These are phyloP conservation scores for Taphrina pruni DNA, from an alignment of 1,139 yeast genomes.

Conservation along the genomic window DNA sequence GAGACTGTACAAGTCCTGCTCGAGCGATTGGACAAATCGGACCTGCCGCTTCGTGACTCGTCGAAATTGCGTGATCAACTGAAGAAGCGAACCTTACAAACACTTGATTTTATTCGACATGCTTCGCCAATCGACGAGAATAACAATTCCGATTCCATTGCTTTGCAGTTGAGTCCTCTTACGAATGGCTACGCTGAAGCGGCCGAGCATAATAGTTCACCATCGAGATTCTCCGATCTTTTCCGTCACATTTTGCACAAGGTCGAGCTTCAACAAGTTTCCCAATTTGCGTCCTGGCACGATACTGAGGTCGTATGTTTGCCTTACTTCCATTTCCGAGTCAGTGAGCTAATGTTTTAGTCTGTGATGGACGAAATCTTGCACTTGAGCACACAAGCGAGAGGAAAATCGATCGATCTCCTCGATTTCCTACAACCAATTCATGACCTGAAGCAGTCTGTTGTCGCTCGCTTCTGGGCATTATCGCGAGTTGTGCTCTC, in stretches of 20 bases:
- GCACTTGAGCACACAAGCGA: slow-evolving; percentile 2
- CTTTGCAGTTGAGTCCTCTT: background rate
- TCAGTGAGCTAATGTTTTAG: background rate
- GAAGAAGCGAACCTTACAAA: slow-evolving; percentile 7
- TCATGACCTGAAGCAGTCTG: background rate
- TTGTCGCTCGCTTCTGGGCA: background rate
- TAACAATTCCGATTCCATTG: background rate
- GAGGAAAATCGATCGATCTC: background rate
- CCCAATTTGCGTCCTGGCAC: slow-evolving; percentile 3
- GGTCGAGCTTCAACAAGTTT: slow-evolving; percentile 8
- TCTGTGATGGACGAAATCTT: slow-evolving; percentile 5
- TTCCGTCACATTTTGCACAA: slow-evolving; percentile 5
- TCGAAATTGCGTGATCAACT: background rate
- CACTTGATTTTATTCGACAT: background rate
- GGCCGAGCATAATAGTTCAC: background rate
- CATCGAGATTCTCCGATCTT: background rate
- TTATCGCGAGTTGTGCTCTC: slow-evolving; percentile 9
- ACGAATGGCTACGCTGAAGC: background rate
- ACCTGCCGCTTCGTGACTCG: background rate
- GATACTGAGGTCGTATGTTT: slow-evolving; percentile 3
- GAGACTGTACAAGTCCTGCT: background rate
- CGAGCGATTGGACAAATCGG: background rate
- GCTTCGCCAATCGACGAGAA: background rate
- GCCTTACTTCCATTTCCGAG: too few species aligned
- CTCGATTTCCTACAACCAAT: slow-evolving; percentile 12